Evolutionary conservation across 768 basidiomycete genomes (phyloP).

Genomic region (Pseudohyphozyma bogoriensis): DNA sequence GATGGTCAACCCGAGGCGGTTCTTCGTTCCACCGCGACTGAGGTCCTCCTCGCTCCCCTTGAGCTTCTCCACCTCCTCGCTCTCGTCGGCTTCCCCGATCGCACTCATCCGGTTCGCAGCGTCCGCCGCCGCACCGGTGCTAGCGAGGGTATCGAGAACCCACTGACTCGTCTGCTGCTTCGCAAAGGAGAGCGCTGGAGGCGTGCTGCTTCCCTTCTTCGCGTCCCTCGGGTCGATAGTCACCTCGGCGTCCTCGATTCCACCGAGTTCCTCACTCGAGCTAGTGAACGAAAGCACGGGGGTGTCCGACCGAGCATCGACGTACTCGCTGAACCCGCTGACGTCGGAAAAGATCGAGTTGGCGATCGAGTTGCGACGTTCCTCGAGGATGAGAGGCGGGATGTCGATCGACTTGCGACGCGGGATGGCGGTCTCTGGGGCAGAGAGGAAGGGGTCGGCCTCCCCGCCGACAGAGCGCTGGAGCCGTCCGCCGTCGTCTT

Average conservation of each 20-base stretch:
- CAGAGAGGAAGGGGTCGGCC: neutral
- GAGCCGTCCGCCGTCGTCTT: neutral
- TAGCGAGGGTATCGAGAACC: slow-evolving; percentile 13
- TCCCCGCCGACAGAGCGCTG: neutral
- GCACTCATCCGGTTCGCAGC: neutral
- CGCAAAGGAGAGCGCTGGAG: neutral
- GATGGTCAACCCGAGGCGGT: neutral
- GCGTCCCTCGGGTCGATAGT: too few relatives aligned
- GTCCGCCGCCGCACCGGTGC: neutral
- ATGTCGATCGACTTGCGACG: neutral
- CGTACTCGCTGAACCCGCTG: slow-evolving; percentile 10
- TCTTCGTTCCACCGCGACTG: too few relatives aligned
- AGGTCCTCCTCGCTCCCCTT: too few relatives aligned
- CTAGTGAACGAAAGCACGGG: neutral
- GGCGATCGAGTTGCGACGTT: neutral
- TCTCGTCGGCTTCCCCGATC: neutral
- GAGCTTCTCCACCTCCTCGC: too few relatives aligned
- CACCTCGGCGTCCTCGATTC: too few relatives aligned
- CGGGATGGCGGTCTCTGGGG: too few relatives aligned
- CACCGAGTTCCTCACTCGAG: neutral
- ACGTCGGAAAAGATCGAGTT: neutral
- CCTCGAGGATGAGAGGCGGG: neutral
- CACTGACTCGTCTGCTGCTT: slow-evolving; percentile 10
- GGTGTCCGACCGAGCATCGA: slow-evolving; percentile 3
- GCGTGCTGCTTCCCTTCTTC: too few relatives aligned